Percentiles rank a stretch among this genome's conserved stretches.
phyloP scores from a whole-genome alignment of 257 asterid genomes.

The Lithospermum erythrorhizon region DNA sequence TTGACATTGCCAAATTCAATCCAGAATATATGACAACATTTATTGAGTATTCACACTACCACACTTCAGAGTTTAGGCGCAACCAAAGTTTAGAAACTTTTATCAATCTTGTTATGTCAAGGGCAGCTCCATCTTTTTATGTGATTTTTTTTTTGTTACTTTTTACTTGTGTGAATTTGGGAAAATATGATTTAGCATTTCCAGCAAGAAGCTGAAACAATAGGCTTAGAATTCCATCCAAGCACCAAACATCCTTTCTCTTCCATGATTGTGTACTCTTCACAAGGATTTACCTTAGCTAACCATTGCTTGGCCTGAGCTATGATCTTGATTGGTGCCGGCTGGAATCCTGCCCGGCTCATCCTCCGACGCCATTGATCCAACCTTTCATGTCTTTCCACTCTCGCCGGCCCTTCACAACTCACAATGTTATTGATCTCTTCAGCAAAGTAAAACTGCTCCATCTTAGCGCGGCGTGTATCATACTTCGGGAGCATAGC shows the following conservation, averaged over 20 bases:
- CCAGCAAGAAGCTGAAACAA: slow-evolving; percentile 82
- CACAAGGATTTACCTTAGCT: slow-evolving; percentile 31
- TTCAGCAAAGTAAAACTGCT: slow-evolving; percentile 74
- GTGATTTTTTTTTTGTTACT: too few relatives aligned
- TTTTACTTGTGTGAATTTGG: background rate
- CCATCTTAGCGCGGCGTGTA: slow-evolving; percentile 64
- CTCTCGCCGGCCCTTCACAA: slow-evolving; percentile 73
- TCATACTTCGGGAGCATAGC: slow-evolving; percentile 67
- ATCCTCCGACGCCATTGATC: slow-evolving; percentile 87
- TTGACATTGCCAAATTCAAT: too few relatives aligned
- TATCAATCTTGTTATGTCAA: too few relatives aligned
- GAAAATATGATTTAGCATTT: slow-evolving; percentile 38
- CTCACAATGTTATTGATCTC: slow-evolving; percentile 84
- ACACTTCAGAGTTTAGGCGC: too few relatives aligned
- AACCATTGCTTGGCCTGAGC: slow-evolving; percentile 67
- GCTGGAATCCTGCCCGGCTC: slow-evolving; percentile 80
- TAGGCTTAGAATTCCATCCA: slow-evolving; percentile 89
- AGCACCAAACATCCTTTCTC: slow-evolving; percentile 79
- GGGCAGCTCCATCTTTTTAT: too few relatives aligned
- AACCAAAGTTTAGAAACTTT: too few relatives aligned
- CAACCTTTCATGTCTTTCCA: slow-evolving; percentile 74
- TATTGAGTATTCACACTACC: too few relatives aligned
- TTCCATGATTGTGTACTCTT: slow-evolving; percentile 62
- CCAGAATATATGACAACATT: too few relatives aligned
- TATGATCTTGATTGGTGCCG: slow-evolving; percentile 45